Evolutionary conservation across 2,329 filamentous ascomycete species (phyloP).

Genomic region (Berkeleyomyces rouxiae): DNA sequence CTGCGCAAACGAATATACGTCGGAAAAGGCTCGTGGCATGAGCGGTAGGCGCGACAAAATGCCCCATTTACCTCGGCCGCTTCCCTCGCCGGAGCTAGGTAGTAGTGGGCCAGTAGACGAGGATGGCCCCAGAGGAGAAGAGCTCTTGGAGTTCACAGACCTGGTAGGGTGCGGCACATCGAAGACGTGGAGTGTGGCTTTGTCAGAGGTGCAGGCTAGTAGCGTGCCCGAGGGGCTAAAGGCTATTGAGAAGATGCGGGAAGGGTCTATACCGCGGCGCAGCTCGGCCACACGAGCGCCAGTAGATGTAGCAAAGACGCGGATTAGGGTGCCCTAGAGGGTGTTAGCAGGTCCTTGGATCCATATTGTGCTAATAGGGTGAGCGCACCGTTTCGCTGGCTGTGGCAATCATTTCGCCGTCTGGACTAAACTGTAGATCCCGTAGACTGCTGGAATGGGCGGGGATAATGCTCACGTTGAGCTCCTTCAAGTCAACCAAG

Average conservation of each 20-base stretch:
- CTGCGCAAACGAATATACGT: conserved; percentile 72
- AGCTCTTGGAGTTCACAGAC: conserved; percentile 15
- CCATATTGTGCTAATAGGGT: not conserved
- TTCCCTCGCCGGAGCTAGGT: conserved; percentile 23
- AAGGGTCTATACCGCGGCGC: conserved; percentile 74
- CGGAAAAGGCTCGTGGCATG: conserved; percentile 74
- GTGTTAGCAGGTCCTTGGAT: not conserved
- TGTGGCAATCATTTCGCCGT: conserved; percentile 70
- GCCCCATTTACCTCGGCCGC: conserved; percentile 62
- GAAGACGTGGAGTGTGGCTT: conserved; percentile 88
- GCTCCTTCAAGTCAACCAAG: conserved; percentile 58
- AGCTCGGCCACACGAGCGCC: conserved; percentile 72
- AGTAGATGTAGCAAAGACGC: conserved; percentile 66
- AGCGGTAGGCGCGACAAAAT: conserved; percentile 69
- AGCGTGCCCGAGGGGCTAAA: conserved; percentile 70
- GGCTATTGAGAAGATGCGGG: conserved; percentile 70
- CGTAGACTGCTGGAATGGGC: conserved; percentile 68
- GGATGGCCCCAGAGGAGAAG: conserved; percentile 13
- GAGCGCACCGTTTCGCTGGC: conserved; percentile 53
- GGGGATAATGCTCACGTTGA: conserved; percentile 82
- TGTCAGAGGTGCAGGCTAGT: conserved; percentile 88
- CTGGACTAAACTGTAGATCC: conserved; percentile 61
- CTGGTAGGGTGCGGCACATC: conserved; percentile 51
- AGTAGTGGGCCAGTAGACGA: conserved; percentile 21
- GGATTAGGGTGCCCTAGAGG: conserved; percentile 57